Evolutionary conservation across 2,329 filamentous ascomycete genomes (phyloP).

Genomic region (Hypoxylon sp.): DNA sequence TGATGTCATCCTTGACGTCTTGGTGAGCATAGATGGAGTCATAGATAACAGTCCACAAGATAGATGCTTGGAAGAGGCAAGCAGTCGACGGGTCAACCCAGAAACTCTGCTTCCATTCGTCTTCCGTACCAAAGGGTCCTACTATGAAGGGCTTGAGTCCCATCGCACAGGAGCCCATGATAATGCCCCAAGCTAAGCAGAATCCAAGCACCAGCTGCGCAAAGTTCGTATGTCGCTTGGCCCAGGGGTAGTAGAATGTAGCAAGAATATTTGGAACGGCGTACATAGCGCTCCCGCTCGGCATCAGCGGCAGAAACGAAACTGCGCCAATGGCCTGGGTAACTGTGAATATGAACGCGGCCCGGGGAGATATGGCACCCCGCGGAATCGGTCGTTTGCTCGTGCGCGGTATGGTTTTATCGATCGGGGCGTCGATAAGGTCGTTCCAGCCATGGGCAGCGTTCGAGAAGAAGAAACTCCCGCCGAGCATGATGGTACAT

Average conservation of each 20-base stretch:
- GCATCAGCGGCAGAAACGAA: constrained; percentile 39
- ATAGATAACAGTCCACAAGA: constrained; percentile 48
- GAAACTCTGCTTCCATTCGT: constrained; percentile 12
- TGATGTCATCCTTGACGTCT: constrained; percentile 47
- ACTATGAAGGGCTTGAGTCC: constrained; percentile 38
- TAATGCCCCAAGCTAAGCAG: constrained; percentile 45
- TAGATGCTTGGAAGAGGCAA: constrained; percentile 42
- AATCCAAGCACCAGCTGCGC: constrained; percentile 49
- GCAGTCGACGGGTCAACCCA: constrained; percentile 39
- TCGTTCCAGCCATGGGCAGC: constrained; percentile 50
- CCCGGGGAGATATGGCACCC: constrained; percentile 44
- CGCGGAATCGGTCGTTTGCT: constrained; percentile 47
- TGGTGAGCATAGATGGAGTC: constrained; percentile 51
- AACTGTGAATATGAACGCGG: constrained; percentile 45
- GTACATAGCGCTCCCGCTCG: constrained; percentile 37
- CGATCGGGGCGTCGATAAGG: constrained; percentile 47
- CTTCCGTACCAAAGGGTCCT: constrained; percentile 35
- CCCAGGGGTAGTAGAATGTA: constrained; percentile 47
- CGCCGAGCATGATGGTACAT: constrained; percentile 35
- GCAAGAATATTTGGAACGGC: constrained; percentile 43
- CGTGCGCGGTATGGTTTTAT: constrained; percentile 45
- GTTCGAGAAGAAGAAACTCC: constrained; percentile 47
- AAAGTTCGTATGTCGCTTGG: constrained; percentile 49
- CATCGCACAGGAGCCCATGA: constrained; percentile 45
- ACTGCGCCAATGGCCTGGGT: constrained; percentile 41